These are phyloP conservation scores for Dendrobium officinale DNA, from an alignment of 106 monocot genomes.

Conservation along the genomic window DNA sequence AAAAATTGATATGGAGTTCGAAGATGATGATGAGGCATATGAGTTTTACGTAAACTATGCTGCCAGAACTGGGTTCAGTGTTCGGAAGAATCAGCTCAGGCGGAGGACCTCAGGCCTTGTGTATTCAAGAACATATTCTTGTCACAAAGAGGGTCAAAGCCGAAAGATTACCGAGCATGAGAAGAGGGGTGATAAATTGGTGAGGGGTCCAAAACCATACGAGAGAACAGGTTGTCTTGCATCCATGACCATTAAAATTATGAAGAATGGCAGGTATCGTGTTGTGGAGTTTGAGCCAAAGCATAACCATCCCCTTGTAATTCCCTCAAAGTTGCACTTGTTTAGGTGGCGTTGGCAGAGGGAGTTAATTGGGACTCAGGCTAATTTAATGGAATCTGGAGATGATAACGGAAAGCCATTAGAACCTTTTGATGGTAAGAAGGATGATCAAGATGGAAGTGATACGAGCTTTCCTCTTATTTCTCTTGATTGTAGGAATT, in stretches of 20 bases:
- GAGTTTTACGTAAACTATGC: conserved; percentile 39
- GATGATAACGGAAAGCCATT: not conserved
- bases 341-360: conserved; percentile 39
- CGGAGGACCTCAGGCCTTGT: conserved; percentile 35
- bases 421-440: conserved; percentile 2
- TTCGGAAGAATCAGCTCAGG: conserved; percentile 11
- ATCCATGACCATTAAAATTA: conserved; percentile 37
- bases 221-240: conserved; percentile 43
- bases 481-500: conserved; percentile 15
- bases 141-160: conserved; percentile 40
- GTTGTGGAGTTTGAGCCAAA: conserved; percentile 30
- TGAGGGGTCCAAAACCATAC: conserved; percentile 23
- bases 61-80: conserved; percentile 30
- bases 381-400: conserved; percentile 6
- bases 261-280: conserved; percentile 34
- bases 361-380: conserved; percentile 4
- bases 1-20: conserved; percentile 46
- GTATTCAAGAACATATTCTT: conserved; percentile 44
- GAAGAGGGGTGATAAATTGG: conserved; percentile 10
- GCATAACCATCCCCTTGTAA: conserved; percentile 45
- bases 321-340: conserved; percentile 33
- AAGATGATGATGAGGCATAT: conserved; percentile 45
- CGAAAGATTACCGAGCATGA: conserved; percentile 11
- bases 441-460: not conserved
- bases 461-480: not conserved